Evolutionary conservation across 2,329 filamentous ascomycete species (phyloP), one percentile per base, ranked within the genome.

Genomic region (Hypoxylon sp.): DNA sequence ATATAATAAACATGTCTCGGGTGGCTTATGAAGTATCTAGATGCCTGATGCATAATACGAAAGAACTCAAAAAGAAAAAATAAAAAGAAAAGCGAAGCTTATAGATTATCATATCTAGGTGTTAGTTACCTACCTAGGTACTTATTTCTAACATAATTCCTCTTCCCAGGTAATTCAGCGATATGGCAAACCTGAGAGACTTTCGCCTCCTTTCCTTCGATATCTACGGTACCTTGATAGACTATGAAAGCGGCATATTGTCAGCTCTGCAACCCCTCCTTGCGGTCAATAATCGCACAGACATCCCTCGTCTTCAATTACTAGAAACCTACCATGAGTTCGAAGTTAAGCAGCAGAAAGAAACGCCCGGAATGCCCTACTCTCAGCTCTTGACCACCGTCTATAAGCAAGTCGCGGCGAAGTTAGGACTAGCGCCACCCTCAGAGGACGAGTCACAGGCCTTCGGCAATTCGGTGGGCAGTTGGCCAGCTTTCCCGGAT

Each of bases 201-300:
- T 74, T 67, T 34, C 61, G 61, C 28, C 51, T 70, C 65, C 86
- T 93, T 57, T 89, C 88, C 68, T 93, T 94, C 78, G 91, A 94
- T 79, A 89, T 91, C 80, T 94, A 92, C 77, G 91, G 91, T 74
- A 94, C 92, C 0, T 84, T 94, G 1, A 87, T 94, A 66, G 91
- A 94, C 81, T 93, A 91, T 90, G 90, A 93, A 78, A 77, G 80
- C n/a, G 90, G 90, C 66, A 86, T 93, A 63, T 78, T 86, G 57
- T 69, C 79, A 1, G 83, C 85, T 3, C 83, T 93, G 1, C 71
- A 79, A 36, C 84, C 87, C 0, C 74, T 87, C 11, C 79, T 87
- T 28, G 75, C 82, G 1, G 53, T 77, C 6, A 74, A 77, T 23
- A 76, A 82, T 67, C 72, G 75, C 2, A 76, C 78, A 79, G 84